Percentiles rank a stretch among this genome's conserved stretches.
Evolutionary conservation across 2,329 filamentous ascomycete species (phyloP).

Genomic region (Orbilia javanica): DNA sequence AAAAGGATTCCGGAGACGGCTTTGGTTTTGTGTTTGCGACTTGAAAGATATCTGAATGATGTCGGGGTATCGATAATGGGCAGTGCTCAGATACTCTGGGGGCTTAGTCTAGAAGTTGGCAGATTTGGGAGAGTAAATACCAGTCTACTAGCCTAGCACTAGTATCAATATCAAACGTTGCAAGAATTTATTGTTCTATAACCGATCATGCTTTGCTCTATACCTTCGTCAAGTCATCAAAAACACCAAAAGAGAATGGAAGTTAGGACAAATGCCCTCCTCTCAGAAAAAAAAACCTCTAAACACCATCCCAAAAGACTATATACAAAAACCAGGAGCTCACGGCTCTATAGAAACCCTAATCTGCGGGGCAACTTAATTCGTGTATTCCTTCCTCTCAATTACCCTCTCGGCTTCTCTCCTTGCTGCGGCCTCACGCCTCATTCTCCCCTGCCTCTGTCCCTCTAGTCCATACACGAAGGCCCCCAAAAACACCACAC

Average conservation of each 20-base stretch:
- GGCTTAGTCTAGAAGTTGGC: no score
- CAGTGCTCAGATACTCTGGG: no score
- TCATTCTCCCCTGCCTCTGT: slow-evolving; percentile 59
- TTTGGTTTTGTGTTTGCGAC: neutral
- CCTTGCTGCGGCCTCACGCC: slow-evolving; percentile 45
- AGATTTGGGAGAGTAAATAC: no score
- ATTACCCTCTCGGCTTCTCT: slow-evolving; percentile 33
- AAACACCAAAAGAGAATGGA: neutral
- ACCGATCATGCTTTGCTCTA: neutral
- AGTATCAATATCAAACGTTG: no score
- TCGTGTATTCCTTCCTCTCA: slow-evolving; percentile 47
- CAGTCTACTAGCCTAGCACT: no score
- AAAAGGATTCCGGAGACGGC: neutral
- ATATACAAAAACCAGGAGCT: slow-evolving; percentile 11
- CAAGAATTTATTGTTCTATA: neutral
- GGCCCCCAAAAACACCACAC: slow-evolving; percentile 90
- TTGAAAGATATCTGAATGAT: no score
- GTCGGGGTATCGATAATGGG: no score
- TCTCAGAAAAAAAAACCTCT: neutral
- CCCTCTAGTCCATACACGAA: slow-evolving; percentile 85
- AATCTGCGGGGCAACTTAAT: neutral
- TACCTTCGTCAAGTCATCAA: slow-evolving; percentile 9
- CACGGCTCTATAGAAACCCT: neutral
- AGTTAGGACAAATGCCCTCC: neutral
- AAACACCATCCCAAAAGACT: slow-evolving; percentile 12